phyloP scores from a whole-genome alignment of 257 asterid species.

The Dorcoceras hygrometricum region DNA sequence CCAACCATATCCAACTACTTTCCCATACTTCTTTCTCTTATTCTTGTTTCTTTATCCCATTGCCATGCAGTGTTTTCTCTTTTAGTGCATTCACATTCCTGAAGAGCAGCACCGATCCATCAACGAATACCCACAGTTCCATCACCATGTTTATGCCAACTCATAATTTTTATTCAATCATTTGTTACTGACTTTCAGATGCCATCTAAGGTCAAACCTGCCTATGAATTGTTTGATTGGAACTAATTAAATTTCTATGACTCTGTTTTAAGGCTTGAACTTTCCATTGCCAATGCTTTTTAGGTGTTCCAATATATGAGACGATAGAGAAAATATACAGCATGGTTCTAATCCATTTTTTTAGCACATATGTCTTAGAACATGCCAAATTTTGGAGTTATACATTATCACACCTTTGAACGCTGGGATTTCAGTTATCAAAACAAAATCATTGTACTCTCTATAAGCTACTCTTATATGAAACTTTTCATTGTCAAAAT shows the following conservation, averaged over 20 bases:
- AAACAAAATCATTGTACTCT: slow-evolving; percentile 1
- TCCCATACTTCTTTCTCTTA: too few species aligned
- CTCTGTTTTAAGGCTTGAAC: slow-evolving; percentile 9
- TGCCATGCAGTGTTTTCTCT: too few species aligned
- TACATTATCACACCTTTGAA: neutral
- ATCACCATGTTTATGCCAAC: slow-evolving; percentile 8
- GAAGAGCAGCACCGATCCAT: too few species aligned
- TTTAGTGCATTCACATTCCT: too few species aligned
- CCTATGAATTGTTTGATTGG: slow-evolving; percentile 4
- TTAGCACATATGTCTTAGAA: neutral
- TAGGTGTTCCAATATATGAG: slow-evolving; percentile 8
- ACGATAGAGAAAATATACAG: neutral
- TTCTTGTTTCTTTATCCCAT: too few species aligned
- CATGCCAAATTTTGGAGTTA: neutral
- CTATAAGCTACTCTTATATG: neutral
- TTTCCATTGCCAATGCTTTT: neutral
- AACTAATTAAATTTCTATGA: neutral
- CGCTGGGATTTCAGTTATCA: neutral
- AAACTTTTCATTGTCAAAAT: too few species aligned
- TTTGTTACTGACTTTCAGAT: neutral
- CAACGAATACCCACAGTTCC: neutral
- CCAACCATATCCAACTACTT: too few species aligned
- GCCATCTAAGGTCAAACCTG: slow-evolving; percentile 7
- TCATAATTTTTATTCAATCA: neutral
- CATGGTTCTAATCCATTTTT: slow-evolving; percentile 8